phyloP scores from a whole-genome alignment of 2,329 filamentous ascomycete genomes.

The Dactylellina haptotyla region DNA sequence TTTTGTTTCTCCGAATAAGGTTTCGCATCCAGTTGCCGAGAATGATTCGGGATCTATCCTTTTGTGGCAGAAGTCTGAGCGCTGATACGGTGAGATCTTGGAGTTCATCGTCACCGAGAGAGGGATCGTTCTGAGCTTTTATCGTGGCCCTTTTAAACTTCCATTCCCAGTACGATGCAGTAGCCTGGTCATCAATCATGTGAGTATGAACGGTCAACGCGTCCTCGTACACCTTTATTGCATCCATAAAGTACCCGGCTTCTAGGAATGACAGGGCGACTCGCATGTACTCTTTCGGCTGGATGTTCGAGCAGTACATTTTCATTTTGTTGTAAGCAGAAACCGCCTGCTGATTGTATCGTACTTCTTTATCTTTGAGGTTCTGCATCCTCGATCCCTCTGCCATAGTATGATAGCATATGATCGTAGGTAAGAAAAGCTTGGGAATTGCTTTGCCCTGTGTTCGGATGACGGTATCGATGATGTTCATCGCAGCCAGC shows the following conservation, averaged over 20 bases:
- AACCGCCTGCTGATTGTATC: slow-evolving; percentile 41
- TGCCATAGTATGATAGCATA: slow-evolving; percentile 42
- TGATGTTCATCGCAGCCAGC: slow-evolving; percentile 24
- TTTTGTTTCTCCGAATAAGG: slow-evolving; percentile 24
- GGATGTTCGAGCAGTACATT: slow-evolving; percentile 32
- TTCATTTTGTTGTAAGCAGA: slow-evolving; percentile 34
- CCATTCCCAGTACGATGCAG: slow-evolving; percentile 41
- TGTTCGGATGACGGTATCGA: slow-evolving; percentile 21
- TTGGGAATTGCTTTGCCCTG: slow-evolving; percentile 29
- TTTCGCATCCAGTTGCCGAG: slow-evolving; percentile 52
- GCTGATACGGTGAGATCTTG: slow-evolving; percentile 25
- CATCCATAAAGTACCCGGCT: slow-evolving; percentile 36
- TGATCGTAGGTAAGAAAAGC: slow-evolving; percentile 39
- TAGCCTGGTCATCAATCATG: slow-evolving; percentile 43
- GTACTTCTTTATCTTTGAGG: slow-evolving; percentile 23
- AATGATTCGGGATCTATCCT: slow-evolving; percentile 29
- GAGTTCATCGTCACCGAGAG: slow-evolving; percentile 22
- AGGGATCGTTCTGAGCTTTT: slow-evolving; percentile 25
- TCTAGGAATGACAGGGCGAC: slow-evolving; percentile 47
- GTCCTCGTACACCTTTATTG: slow-evolving; percentile 42
- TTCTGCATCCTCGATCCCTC: slow-evolving; percentile 32
- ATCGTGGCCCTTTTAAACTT: slow-evolving; percentile 38
- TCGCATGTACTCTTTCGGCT: slow-evolving; percentile 42
- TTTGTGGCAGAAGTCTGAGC: slow-evolving; percentile 33
- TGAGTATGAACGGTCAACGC: slow-evolving; percentile 21